These are phyloP conservation scores for Piloderma croceum DNA, from an alignment of 768 basidiomycete genomes.

Conservation along the genomic window DNA sequence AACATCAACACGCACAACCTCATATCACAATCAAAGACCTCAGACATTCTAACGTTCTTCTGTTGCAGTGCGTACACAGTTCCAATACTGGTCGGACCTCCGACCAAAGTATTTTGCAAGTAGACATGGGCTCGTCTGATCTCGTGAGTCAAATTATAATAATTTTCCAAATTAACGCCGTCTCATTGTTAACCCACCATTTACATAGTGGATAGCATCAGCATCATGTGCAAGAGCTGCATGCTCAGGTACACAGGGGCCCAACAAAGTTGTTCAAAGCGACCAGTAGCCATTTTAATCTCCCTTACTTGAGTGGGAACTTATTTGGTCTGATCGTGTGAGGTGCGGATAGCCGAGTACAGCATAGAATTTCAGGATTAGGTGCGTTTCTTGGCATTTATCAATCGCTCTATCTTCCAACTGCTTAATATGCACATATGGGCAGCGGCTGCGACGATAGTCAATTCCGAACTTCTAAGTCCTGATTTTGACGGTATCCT, in stretches of 20 bases:
- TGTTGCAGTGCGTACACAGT: too few relatives aligned
- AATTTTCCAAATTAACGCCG: constrained; percentile 2
- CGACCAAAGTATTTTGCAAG: too few relatives aligned
- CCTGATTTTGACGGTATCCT: constrained; percentile 60
- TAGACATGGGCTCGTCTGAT: constrained; percentile 82
- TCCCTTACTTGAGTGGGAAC: constrained; percentile 55
- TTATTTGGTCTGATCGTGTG: constrained; percentile 63
- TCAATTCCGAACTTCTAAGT: constrained; percentile 53
- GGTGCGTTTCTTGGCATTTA: constrained; percentile 42
- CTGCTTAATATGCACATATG: constrained; percentile 1
- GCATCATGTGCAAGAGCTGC: constrained; percentile 51
- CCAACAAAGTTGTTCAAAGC: constrained; percentile 38
- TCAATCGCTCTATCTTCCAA: neutral
- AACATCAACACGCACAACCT: too few relatives aligned
- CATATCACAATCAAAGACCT: too few relatives aligned
- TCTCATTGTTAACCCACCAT: neutral
- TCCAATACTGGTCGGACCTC: too few relatives aligned
- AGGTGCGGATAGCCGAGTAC: constrained; percentile 66
- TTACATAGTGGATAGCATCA: constrained; percentile 80
- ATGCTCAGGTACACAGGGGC: constrained; percentile 43
- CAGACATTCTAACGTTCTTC: too few relatives aligned
- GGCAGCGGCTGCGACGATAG: constrained; percentile 53
- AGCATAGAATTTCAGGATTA: constrained; percentile 62
- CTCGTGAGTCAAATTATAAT: constrained; percentile 41
- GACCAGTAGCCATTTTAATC: constrained; percentile 40